phyloP scores from a whole-genome alignment of 1,139 yeast genomes.

The Eremothecium cymbalariae region DNA sequence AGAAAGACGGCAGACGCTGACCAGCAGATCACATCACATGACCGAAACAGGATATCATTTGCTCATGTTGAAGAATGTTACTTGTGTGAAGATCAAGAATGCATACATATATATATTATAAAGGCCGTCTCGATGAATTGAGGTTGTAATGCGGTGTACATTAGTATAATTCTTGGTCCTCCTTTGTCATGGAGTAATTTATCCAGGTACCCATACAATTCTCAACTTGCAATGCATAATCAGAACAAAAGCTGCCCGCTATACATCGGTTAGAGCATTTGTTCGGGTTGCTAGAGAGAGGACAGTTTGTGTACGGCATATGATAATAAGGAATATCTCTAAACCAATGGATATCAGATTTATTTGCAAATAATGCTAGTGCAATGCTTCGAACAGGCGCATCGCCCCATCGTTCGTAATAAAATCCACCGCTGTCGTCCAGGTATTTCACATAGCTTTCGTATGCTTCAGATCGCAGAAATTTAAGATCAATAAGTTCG shows the following conservation, averaged over 20 bases:
- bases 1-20: no score
- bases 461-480: slow-evolving; percentile 59
- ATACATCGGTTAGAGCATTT: slow-evolving; percentile 37
- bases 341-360: slow-evolving; percentile 73
- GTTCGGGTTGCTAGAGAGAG: slow-evolving; percentile 33
- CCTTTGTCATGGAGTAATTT: slow-evolving; percentile 45
- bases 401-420: slow-evolving; percentile 90
- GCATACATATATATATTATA: no score
- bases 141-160: neutral
- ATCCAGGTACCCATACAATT: slow-evolving; percentile 74
- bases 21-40: no score
- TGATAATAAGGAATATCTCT: slow-evolving; percentile 86
- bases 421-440: slow-evolving; percentile 72
- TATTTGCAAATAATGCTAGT: slow-evolving; percentile 58
- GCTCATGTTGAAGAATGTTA: no score
- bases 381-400: slow-evolving; percentile 89
- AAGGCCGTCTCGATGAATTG: no score
- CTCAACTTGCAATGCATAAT: slow-evolving; percentile 45
- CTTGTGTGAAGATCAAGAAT: no score
- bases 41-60: no score
- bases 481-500: slow-evolving; percentile 74
- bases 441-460: slow-evolving; percentile 55
- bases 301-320: slow-evolving; percentile 69
- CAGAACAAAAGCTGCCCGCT: slow-evolving; percentile 41
- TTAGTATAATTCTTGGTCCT: slow-evolving; percentile 13